Conservation (phyloP, 129 eudicot species). For the Lactuca saligna region DNA sequence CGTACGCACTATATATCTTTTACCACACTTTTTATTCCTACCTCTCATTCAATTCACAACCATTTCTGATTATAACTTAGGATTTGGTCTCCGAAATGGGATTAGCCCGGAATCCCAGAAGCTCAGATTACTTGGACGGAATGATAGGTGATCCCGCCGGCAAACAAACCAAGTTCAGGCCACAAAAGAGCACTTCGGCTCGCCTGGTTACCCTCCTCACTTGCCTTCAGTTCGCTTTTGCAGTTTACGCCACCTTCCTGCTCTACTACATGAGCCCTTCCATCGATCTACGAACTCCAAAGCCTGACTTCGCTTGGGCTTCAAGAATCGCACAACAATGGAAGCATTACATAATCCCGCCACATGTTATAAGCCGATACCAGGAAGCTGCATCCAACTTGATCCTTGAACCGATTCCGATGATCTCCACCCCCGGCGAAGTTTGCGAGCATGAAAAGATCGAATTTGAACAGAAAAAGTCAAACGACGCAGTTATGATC, state of each 20-base stretch:
- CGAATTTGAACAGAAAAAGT: constrained; percentile 90
- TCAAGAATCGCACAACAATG: constrained; percentile 70
- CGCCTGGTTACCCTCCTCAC: constrained; percentile 71
- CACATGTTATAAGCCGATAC: constrained; percentile 55
- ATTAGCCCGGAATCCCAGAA: constrained; percentile 55
- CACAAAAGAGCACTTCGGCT: constrained; percentile 52
- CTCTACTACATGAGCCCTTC: constrained; percentile 90
- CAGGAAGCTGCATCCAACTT: constrained; percentile 44
- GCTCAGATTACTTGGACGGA: constrained; percentile 87
- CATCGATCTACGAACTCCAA: constrained; percentile 56
- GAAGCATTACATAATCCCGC: constrained; percentile 63
- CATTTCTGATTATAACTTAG: background rate
- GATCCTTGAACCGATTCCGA: constrained; percentile 24
- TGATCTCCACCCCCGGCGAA: constrained; percentile 37
- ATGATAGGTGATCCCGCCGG: constrained; percentile 59
- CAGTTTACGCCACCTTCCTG: constrained; percentile 85
- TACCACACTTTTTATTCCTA: constrained; percentile 29
- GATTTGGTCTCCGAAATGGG: constrained; percentile 38
- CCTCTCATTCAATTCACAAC: background rate
- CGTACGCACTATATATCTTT: constrained; percentile 20
- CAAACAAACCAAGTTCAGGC: constrained; percentile 44
- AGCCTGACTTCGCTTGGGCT: constrained; percentile 92
- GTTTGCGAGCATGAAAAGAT: constrained; percentile 89
- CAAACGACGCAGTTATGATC: constrained; percentile 76
- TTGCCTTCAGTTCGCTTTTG: constrained; percentile 81